These are phyloP conservation scores for Epichloe hybrida DNA, from an alignment of 2,329 filamentous ascomycete species.

Conservation along the genomic window DNA sequence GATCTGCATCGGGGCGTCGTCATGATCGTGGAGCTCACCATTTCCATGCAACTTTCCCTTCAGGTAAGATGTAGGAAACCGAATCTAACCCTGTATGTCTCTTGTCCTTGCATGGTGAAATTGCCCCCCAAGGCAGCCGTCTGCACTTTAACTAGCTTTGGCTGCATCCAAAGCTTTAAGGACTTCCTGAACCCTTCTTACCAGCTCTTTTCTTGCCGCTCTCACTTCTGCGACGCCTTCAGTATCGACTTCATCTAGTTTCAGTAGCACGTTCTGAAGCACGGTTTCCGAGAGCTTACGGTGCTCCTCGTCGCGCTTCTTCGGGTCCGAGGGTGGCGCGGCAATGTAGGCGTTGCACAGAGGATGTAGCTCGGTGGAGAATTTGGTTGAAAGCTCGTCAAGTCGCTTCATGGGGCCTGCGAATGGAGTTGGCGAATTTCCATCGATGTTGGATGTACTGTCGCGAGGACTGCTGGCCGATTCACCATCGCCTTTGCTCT, in stretches of 20 bases:
- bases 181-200: conserved; percentile 56
- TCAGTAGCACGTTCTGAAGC: conserved; percentile 61
- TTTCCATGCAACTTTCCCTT: not conserved
- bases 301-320: conserved; percentile 61
- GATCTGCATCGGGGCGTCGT: not conserved
- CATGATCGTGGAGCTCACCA: not conserved
- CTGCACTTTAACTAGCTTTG: conserved; percentile 10
- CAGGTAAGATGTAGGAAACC: not conserved
- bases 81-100: not conserved
- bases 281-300: conserved; percentile 65
- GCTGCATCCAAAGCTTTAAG: conserved; percentile 49
- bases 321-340: conserved; percentile 48
- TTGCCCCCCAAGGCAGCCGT: not conserved
- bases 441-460: conserved; percentile 26
- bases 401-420: conserved; percentile 40
- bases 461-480: conserved; percentile 31
- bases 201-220: conserved; percentile 53
- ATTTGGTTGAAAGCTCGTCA: conserved; percentile 49
- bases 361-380: conserved; percentile 51
- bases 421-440: conserved; percentile 16
- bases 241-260: conserved; percentile 63
- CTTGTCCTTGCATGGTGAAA: not conserved
- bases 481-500: conserved; percentile 22
- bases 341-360: conserved; percentile 47
- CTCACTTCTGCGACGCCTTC: conserved; percentile 55